These are phyloP conservation scores for Dactylellina sp. DNA, from an alignment of 2,329 filamentous ascomycete genomes.

Conservation along the genomic window DNA sequence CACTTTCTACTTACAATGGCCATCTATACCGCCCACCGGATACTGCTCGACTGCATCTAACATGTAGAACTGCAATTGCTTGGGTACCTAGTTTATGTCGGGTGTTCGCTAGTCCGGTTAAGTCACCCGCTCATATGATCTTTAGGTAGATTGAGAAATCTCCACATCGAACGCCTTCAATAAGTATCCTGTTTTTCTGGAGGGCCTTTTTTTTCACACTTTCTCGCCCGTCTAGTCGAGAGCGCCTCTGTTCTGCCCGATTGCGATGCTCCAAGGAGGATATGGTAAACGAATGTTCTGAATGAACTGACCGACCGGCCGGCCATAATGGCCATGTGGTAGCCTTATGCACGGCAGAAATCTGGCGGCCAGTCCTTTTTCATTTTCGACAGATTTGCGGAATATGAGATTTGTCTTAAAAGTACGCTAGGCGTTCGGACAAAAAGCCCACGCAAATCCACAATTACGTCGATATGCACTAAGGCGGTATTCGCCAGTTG, in stretches of 20 bases:
- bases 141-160: slow-evolving; percentile 24
- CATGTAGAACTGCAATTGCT: slow-evolving; percentile 18
- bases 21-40: slow-evolving; percentile 30
- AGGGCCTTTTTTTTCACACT: background rate
- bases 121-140: slow-evolving; percentile 49
- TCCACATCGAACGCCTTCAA: slow-evolving; percentile 45
- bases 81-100: slow-evolving; percentile 27
- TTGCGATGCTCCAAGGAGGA: background rate
- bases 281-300: background rate
- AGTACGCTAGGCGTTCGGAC: slow-evolving; percentile 25
- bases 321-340: slow-evolving; percentile 5
- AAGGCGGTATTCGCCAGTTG: slow-evolving; percentile 16
- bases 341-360: slow-evolving; percentile 35
- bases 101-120: slow-evolving; percentile 35
- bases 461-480: slow-evolving; percentile 43
- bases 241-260: slow-evolving; percentile 22
- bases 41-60: slow-evolving; percentile 36
- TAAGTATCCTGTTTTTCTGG: slow-evolving; percentile 32
- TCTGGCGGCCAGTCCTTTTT: slow-evolving; percentile 17
- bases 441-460: slow-evolving; percentile 24
- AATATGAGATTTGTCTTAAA: slow-evolving; percentile 47
- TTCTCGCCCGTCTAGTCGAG: slow-evolving; percentile 7
- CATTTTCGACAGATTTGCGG: slow-evolving; percentile 53
- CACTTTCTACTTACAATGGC: background rate
- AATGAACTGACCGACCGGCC: background rate